Base-by-base conservation (phyloP, 805 yeast species). In the Starmera amethionina region DNA sequence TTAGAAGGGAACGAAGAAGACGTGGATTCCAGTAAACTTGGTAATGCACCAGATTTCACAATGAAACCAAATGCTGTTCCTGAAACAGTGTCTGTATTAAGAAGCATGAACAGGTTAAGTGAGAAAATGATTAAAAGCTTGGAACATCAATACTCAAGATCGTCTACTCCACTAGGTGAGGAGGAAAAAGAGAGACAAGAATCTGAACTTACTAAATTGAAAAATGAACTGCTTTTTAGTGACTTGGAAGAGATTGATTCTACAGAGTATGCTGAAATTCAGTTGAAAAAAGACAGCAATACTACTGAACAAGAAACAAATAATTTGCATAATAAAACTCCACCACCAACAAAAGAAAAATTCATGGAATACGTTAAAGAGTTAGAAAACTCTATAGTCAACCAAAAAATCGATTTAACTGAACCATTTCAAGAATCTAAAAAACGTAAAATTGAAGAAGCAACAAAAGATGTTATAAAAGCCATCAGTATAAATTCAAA, bases 41-140 rank as follows among this genome's bases (percentile, higher is more conserved):
- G 97, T 1, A 85, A 86, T 54, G 68, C 70, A 16, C 96, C 96
- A 0, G 97, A 90, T 61, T 67, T 85, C 40, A 90, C 97, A 7
- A 90, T 90, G 97, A 69, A 66, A 42, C 63, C 66, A 8, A 65
- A 73, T 42, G 77, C 79, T 36, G 62, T 68, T 33, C 72, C 72
- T 36, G 95, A 85, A 47, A 75, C 88, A 49, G 70, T 85, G 14
- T 76, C 82, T 14, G 77, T 88, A 15, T 69, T 93, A 65, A 73
- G 82, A 48, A 86, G 95, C 46, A 88, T 90, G 93, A 90, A 90
- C 62, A 74, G 88, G 44, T 65, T 90, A 37, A 82, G 94, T 55
- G 78, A 85, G 42, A 77, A 88, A 48, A 82, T 90, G 82, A 75
- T 90, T 46, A 67, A 69, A 36, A 72, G 75, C 33, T 54, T 71